Percentiles rank a stretch among this genome's conserved stretches.
phyloP scores from a whole-genome alignment of 192 early-diverging fungal species.

The Podila verticillata region DNA sequence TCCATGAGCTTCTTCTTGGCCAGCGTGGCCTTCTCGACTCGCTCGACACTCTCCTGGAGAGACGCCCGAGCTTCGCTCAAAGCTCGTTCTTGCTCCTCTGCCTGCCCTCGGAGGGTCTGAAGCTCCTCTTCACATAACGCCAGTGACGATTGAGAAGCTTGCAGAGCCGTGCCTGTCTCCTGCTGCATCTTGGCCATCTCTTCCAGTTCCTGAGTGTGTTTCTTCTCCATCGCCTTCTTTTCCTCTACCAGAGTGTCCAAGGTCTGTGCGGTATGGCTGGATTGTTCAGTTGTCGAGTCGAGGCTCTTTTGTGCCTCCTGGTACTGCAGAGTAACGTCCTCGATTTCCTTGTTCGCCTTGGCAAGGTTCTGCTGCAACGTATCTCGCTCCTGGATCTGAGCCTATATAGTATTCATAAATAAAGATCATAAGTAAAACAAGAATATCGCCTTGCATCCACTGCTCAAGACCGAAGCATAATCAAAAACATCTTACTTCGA shows the following conservation, averaged over 20 bases:
- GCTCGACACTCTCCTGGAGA: constrained; percentile 7
- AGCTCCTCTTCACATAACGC: constrained; percentile 22
- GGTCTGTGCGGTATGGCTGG: not conserved
- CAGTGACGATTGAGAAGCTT: constrained; percentile 3
- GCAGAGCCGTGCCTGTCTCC: constrained; percentile 9
- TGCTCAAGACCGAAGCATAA: too few relatives aligned
- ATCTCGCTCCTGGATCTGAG: not conserved
- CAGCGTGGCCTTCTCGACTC: constrained; percentile 7
- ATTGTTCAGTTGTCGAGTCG: not conserved
- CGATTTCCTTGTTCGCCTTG: not conserved
- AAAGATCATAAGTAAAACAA: too few relatives aligned
- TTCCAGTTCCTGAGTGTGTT: constrained; percentile 8
- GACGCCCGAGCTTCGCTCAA: constrained; percentile 7
- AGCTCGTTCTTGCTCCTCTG: constrained; percentile 8
- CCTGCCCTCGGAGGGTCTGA: constrained; percentile 7
- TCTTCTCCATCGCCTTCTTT: constrained; percentile 1
- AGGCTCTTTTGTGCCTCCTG: not conserved
- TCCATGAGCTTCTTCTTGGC: constrained; percentile 9
- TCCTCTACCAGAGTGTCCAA: constrained; percentile 13
- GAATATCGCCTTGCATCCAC: too few relatives aligned
- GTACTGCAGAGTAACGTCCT: not conserved
- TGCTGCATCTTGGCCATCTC: not conserved
- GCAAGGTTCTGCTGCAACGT: not conserved
- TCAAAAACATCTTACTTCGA: not conserved
- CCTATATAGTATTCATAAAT: not conserved